phyloP scores from a whole-genome alignment of 148 eudicot genomes.

The Rhododendron simsii region DNA sequence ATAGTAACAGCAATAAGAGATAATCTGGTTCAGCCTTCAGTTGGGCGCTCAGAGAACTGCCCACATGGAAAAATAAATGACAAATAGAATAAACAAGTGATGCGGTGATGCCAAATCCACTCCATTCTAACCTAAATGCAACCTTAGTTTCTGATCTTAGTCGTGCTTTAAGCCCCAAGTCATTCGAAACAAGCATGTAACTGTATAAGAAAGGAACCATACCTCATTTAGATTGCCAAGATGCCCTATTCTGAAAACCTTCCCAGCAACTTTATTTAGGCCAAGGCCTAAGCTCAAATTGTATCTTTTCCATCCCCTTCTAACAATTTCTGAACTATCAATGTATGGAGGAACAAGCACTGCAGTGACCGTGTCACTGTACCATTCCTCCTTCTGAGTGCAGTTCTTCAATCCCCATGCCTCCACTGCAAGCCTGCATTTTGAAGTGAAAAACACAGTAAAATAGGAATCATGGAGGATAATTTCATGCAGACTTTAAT shows the following conservation, averaged over 20 bases:
- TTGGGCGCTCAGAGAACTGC: neutral
- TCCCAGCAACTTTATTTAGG: constrained; percentile 94
- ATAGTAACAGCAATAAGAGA: neutral
- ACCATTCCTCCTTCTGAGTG: constrained; percentile 91
- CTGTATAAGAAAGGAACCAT: constrained; percentile 5
- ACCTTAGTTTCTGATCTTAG: neutral
- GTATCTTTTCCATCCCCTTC: constrained; percentile 85
- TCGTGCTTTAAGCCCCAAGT: neutral
- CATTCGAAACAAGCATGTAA: too few species aligned
- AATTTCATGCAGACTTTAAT: neutral
- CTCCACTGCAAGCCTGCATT: constrained; percentile 86
- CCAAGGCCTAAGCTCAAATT: constrained; percentile 95
- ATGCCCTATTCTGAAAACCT: constrained; percentile 99
- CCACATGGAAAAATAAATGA: neutral
- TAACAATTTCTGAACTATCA: constrained; percentile 71
- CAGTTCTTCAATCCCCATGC: constrained; percentile 99
- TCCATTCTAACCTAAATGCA: neutral
- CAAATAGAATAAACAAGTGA: neutral
- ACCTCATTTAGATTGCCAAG: constrained; percentile 94
- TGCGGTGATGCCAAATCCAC: neutral
- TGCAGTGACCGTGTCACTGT: constrained; percentile 96
- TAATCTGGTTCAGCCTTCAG: neutral
- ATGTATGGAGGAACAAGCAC: constrained; percentile 78
- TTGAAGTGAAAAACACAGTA: neutral
- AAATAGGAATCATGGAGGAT: neutral